phyloP scores from a whole-genome alignment of 441 rosid genomes.

The Kokia cookei region DNA sequence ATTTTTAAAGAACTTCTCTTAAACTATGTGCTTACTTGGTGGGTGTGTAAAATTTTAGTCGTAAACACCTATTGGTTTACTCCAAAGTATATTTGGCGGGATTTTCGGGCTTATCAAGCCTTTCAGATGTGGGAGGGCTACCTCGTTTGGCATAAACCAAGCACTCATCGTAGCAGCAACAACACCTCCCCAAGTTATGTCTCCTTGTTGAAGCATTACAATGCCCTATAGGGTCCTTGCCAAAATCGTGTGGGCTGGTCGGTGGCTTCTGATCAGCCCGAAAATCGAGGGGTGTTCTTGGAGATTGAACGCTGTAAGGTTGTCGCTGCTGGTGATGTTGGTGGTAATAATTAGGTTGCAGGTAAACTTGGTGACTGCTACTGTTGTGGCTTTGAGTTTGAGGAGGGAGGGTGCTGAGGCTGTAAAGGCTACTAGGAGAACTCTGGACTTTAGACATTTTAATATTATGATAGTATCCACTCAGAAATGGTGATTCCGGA shows the following conservation, averaged over 20 bases:
- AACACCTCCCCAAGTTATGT: conserved; percentile 22
- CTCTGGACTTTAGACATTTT: conserved; percentile 57
- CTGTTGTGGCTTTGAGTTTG: conserved; percentile 4
- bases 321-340: conserved; percentile 20
- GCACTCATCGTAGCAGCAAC: conserved; percentile 26
- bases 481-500: conserved; percentile 14
- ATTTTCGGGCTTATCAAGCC: neutral
- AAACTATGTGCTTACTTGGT: neutral
- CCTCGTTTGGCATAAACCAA: conserved; percentile 6
- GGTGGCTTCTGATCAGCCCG: neutral
- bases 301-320: conserved; percentile 15
- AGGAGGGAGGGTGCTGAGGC: conserved; percentile 21
- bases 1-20: neutral
- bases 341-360: conserved; percentile 21
- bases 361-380: conserved; percentile 18
- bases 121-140: conserved; percentile 29
- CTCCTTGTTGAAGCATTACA: conserved; percentile 3
- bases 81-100: too few species aligned
- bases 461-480: conserved; percentile 15
- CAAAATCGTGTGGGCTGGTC: conserved; percentile 18
- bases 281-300: conserved; percentile 29
- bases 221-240: conserved; percentile 15
- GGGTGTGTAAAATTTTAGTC: too few species aligned
- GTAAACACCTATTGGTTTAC: too few species aligned
- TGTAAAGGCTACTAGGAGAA: conserved; percentile 57